Evolutionary conservation across 768 basidiomycete genomes (phyloP), one percentile per base, ranked within the genome.

Genomic region (Phanerochaete carnosa): DNA sequence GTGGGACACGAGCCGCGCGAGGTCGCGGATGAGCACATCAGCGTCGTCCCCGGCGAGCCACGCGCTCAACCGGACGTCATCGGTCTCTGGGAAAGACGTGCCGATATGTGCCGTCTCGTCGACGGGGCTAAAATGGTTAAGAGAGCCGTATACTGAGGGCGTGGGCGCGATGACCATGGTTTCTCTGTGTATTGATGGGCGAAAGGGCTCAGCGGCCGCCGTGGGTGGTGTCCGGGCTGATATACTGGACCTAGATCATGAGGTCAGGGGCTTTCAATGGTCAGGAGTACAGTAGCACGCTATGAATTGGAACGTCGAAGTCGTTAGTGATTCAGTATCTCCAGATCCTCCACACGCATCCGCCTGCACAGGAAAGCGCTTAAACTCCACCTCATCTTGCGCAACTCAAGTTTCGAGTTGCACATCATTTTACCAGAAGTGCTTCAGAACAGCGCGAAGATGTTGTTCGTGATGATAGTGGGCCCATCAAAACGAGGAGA

Each of bases 11-110:
- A 85, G 76, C 2, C 76, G 75, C 0, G 85, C 83, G 6, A 87
- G 79, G 64, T 85, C 84, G 23, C 75, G 75, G 61, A 86, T 70
- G 51, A 83, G 72, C 61, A 79, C 78, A 63, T 85, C 83, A 7
- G 79, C 68, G 65, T 84, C 77, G 6, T 73, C 68, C 1, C 78
- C 77, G 0, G 70, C 63, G 30, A 86, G 77, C 6, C 85, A 64
- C 13, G 73, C 64, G 3, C 78, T 76, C 15, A 86, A 75, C 66
- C 85, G 83, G 13, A 79, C 71, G 76, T 70, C 28, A 71, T 68
- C 65, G 3, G 72, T 66, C 3, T 11, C 2, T 15, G 76, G 69
- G 71, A 84, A 85, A 37, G 79, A 74, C 7, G 83, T 82, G n/a
- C 86, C 86, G 58, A 86, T 80, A 61, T 80, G 78, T 2, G 83